Percentiles rank a stretch among this genome's conserved stretches.
Evolutionary conservation across 1,284 basidiomycete species (phyloP).

Genomic region (Ustilago curta): DNA sequence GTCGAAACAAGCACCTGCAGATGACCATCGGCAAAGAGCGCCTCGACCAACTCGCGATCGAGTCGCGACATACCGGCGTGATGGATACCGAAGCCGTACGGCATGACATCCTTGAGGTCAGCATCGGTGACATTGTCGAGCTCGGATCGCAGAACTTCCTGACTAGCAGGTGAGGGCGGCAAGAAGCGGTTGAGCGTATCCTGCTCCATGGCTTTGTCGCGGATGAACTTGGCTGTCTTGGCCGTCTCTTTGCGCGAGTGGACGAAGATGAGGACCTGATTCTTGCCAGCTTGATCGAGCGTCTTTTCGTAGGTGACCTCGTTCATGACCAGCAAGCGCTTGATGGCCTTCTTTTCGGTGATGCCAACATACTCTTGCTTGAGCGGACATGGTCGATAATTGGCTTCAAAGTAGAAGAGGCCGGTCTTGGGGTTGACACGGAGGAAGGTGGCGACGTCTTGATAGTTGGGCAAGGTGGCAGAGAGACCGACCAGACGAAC

Average conservation of each 20-base stretch:
- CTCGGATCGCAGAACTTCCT: slow-evolving; percentile 73
- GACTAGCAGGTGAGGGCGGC: slow-evolving; percentile 58
- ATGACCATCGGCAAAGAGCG: slow-evolving; percentile 91
- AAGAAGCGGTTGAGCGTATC: slow-evolving; percentile 96
- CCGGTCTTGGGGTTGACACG: slow-evolving; percentile 92
- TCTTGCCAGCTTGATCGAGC: slow-evolving; percentile 66
- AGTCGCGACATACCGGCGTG: slow-evolving; percentile 99
- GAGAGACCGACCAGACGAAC: slow-evolving; percentile 95
- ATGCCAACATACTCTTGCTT: slow-evolving; percentile 98
- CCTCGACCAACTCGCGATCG: slow-evolving; percentile 92
- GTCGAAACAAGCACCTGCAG: slow-evolving; percentile 97
- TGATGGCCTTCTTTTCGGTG: slow-evolving; percentile 99
- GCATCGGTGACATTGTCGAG: slow-evolving; percentile 84
- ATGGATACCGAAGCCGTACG: slow-evolving; percentile 97
- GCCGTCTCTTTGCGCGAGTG: slow-evolving; percentile 98
- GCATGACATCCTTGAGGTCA: slow-evolving; percentile 88
- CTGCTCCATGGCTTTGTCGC: slow-evolving; percentile 95
- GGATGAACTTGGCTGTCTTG: slow-evolving; percentile 94
- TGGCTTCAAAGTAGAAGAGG: slow-evolving; percentile 94
- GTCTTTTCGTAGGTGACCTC: slow-evolving; percentile 98
- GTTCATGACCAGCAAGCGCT: slow-evolving; percentile 96
- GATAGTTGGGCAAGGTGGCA: slow-evolving; percentile 96
- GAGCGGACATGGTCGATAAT: slow-evolving; percentile 90
- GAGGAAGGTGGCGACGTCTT: slow-evolving; percentile 98
- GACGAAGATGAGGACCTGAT: slow-evolving; percentile 83